These are phyloP conservation scores for Stylonectria norvegica DNA, from an alignment of 2,329 filamentous ascomycete species.

Conservation along the genomic window DNA sequence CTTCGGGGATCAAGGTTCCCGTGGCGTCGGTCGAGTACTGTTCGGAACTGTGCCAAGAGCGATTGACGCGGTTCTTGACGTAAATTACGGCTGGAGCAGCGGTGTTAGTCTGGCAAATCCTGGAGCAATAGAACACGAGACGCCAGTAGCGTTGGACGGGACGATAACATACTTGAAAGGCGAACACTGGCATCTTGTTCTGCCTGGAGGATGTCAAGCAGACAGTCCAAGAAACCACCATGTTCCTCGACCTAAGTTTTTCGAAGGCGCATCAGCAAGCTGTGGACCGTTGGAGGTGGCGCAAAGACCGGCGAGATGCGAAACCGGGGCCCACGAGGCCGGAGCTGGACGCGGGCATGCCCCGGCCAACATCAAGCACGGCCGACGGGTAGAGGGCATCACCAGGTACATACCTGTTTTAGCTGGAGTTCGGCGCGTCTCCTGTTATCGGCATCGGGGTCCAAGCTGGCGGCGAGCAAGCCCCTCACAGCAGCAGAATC, in stretches of 20 bases:
- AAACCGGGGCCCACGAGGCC: conserved; percentile 11
- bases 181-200: conserved; percentile 84
- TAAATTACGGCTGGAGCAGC: conserved; percentile 77
- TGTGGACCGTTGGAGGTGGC: conserved; percentile 2
- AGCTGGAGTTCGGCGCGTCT: conserved; percentile 76
- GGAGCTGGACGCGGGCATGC: conserved; percentile 6
- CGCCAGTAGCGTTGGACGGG: conserved; percentile 21
- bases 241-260: conserved; percentile 75
- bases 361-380: conserved; percentile 6
- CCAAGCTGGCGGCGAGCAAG: conserved; percentile 74
- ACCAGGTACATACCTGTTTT: conserved; percentile 62
- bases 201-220: conserved; percentile 83
- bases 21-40: conserved; percentile 61
- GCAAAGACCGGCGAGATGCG: conserved; percentile 12
- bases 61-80: conserved; percentile 94
- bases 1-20: conserved; percentile 70
- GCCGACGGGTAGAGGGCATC: conserved; percentile 1
- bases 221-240: conserved; percentile 83
- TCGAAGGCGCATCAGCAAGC: conserved; percentile 18
- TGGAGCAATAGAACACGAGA: conserved; percentile 3
- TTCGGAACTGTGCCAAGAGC: conserved; percentile 80
- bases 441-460: conserved; percentile 69
- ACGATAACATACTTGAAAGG: conserved; percentile 70
- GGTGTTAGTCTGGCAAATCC: conserved; percentile 8
- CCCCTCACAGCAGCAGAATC: conserved; percentile 71